A percentile compares a stretch with the other conserved stretches of the same genome.
Conservation (phyloP, 73 alveolate genomes). For the Paraurostyla sp. region DNA sequence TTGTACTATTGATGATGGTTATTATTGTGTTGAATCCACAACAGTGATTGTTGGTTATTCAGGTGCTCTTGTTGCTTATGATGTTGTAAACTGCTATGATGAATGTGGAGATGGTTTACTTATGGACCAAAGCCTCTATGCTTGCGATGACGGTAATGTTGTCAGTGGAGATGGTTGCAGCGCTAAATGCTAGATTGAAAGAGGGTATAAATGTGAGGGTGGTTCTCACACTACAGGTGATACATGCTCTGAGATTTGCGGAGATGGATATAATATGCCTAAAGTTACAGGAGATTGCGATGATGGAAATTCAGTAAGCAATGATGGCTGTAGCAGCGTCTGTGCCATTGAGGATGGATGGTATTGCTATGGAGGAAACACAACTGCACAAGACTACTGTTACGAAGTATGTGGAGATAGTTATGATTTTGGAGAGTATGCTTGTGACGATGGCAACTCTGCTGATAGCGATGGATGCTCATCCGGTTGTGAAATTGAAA, state of each 20-base stretch:
- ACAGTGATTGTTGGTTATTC: too few species aligned
- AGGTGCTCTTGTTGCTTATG: too few species aligned
- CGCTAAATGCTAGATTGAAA: not conserved
- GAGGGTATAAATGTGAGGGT: not conserved
- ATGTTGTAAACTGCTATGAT: not conserved
- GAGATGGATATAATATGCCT: not conserved
- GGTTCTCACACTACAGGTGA: not conserved
- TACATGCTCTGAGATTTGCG: not conserved
- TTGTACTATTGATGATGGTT: too few species aligned
- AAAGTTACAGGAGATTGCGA: too few species aligned
- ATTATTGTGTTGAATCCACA: too few species aligned
- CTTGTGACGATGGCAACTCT: constrained; percentile 74
- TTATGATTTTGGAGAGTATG: not conserved
- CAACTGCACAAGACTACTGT: constrained; percentile 2
- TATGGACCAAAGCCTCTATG: too few species aligned
- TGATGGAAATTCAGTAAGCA: not conserved
- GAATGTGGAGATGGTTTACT: not conserved
- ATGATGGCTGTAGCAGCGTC: constrained; percentile 39
- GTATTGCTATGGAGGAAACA: not conserved
- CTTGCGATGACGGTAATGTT: too few species aligned
- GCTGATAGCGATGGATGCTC: constrained; percentile 69
- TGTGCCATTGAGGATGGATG: constrained; percentile 60
- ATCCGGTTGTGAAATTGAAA: constrained; percentile 56
- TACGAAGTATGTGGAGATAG: constrained; percentile 58
- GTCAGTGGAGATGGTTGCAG: constrained; percentile 2